Percentiles rank a stretch among this genome's conserved stretches.
Conservation (phyloP, 2,329 filamentous ascomycete genomes). For the Westerdykella aurantiaca region DNA sequence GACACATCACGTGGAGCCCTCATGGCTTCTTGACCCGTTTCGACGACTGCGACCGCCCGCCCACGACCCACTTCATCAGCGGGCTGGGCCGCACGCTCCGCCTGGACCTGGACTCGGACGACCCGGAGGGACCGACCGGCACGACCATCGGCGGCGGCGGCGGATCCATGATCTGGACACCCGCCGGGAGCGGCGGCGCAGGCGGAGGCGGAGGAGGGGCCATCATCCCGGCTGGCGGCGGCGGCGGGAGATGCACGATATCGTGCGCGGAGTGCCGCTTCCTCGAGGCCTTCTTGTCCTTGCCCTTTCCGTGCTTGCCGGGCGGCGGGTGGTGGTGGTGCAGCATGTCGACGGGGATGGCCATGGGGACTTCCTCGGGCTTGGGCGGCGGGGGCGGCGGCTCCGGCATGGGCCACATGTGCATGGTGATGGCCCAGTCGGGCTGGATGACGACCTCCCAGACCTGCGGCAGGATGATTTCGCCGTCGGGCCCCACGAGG, state of each 20-base stretch:
- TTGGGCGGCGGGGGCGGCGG: conserved; percentile 10
- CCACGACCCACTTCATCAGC: conserved; percentile 15
- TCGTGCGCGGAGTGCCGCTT: background rate
- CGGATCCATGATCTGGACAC: background rate
- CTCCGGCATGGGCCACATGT: conserved; percentile 42
- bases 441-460: conserved; percentile 43
- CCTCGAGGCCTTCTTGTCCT: background rate
- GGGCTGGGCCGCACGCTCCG: background rate
- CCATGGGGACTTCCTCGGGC: background rate
- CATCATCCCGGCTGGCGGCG: background rate
- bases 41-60: conserved; percentile 1
- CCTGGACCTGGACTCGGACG: background rate
- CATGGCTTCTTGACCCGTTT: conserved; percentile 1
- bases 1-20: too few relatives aligned
- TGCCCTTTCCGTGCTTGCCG: background rate
- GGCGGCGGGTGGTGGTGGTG: background rate
- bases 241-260: background rate
- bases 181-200: conserved; percentile 1
- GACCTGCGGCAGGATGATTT: conserved; percentile 44
- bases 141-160: conserved; percentile 1
- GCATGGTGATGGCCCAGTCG: conserved; percentile 42
- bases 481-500: conserved; percentile 40
- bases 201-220: conserved; percentile 4
- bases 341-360: background rate
- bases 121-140: background rate